Conservation (phyloP, 2,329 filamentous ascomycete species). For the Diatrype stigma region DNA sequence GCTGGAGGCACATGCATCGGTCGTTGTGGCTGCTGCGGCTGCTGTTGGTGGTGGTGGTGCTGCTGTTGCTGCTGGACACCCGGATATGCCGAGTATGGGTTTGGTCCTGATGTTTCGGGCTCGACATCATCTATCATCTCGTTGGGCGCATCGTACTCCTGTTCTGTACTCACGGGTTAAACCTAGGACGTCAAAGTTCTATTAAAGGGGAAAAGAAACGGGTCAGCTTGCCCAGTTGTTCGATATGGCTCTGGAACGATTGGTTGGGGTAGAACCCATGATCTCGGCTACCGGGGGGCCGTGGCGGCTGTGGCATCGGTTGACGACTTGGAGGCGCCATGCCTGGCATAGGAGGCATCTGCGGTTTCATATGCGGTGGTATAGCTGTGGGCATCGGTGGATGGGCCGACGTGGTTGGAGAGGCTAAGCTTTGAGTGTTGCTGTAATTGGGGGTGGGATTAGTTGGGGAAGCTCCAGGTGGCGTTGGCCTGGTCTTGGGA, state of each 20-base stretch:
- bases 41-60: conserved; percentile 33
- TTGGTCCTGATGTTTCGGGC: conserved; percentile 64
- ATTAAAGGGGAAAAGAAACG: conserved; percentile 45
- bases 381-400: conserved; percentile 38
- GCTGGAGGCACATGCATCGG: conserved; percentile 35
- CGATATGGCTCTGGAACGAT: conserved; percentile 85
- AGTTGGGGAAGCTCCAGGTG: conserved; percentile 58
- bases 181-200: conserved; percentile 64
- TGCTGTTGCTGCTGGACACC: conserved; percentile 29
- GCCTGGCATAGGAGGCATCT: conserved; percentile 29
- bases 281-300: conserved; percentile 36
- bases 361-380: conserved; percentile 37
- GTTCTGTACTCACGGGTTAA: conserved; percentile 73
- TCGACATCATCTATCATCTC: conserved; percentile 84
- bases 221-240: conserved; percentile 85
- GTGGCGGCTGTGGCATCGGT: conserved; percentile 32
- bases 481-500: conserved; percentile 74
- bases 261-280: conserved; percentile 71
- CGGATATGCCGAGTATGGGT: conserved; percentile 59
- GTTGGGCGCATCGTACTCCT: conserved; percentile 90
- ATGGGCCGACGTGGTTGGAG: conserved; percentile 45
- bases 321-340: conserved; percentile 31
- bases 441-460: conserved; percentile 41
- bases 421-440: conserved; percentile 33
- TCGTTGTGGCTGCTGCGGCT: conserved; percentile 30